These are phyloP conservation scores for Cubamyces sp. DNA, from an alignment of 768 basidiomycete species.

Conservation along the genomic window DNA sequence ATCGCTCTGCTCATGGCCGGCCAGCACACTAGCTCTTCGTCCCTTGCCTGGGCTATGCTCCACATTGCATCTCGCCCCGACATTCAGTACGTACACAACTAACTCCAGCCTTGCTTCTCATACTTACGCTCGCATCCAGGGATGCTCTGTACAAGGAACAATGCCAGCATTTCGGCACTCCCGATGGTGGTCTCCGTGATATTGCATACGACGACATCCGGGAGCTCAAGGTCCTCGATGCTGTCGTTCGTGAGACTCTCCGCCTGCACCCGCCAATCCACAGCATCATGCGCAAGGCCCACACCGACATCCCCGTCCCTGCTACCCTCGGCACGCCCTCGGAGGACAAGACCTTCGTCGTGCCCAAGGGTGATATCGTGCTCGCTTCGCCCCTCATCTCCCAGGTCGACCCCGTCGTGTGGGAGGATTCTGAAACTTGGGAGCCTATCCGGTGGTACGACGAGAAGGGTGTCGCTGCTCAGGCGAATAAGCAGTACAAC, in stretches of 20 bases:
- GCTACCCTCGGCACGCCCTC: conserved; percentile 77
- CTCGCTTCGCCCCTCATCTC: conserved; percentile 87
- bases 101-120: neutral
- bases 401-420: conserved; percentile 84
- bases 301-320: conserved; percentile 83
- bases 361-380: conserved; percentile 89
- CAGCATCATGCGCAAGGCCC: conserved; percentile 92
- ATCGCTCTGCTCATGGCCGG: conserved; percentile 99
- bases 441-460: conserved; percentile 88
- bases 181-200: conserved; percentile 78
- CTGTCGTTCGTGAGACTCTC: conserved; percentile 91
- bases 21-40: conserved; percentile 96
- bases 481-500: conserved; percentile 78
- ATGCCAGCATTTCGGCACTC: conserved; percentile 73
- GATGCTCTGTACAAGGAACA: conserved; percentile 91
- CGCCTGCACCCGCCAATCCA: conserved; percentile 96
- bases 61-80: conserved; percentile 80
- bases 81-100: conserved; percentile 61
- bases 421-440: conserved; percentile 75
- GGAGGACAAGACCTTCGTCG: conserved; percentile 74
- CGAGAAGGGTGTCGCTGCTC: conserved; percentile 76
- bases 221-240: conserved; percentile 80
- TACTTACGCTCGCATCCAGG: conserved; percentile 41
- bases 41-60: conserved; percentile 87
- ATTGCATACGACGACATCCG: conserved; percentile 89